Conservation (phyloP, 768 basidiomycete genomes). For the Lyophyllum atratum region DNA sequence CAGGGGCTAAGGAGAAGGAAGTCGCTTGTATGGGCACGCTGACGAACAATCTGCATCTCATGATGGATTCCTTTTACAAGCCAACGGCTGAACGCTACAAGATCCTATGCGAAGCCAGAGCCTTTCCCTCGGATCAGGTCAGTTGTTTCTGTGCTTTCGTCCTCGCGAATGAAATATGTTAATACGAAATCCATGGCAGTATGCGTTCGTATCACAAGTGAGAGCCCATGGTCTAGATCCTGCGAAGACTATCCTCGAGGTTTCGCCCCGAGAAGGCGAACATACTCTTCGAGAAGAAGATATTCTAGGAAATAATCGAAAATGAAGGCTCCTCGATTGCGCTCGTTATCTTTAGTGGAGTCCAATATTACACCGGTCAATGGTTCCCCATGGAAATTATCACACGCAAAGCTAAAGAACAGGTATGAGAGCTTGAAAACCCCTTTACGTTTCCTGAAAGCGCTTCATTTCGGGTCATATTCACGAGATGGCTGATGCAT, state of each 20-base stretch:
- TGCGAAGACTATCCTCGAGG: constrained; percentile 70
- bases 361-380: constrained; percentile 98
- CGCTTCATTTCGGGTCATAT: constrained; percentile 3
- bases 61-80: constrained; percentile 93
- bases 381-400: constrained; percentile 86
- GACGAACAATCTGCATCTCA: constrained; percentile 93
- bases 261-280: constrained; percentile 83
- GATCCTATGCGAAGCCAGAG: constrained; percentile 91
- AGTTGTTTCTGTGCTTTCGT: constrained; percentile 23
- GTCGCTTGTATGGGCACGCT: constrained; percentile 95
- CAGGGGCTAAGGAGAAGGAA: constrained; percentile 86
- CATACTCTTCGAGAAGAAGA: constrained; percentile 86
- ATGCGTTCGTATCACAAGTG: constrained; percentile 95
- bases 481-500: constrained; percentile 16
- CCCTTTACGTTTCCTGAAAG: constrained; percentile 15
- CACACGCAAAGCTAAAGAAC: constrained; percentile 80
- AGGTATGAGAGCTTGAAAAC: constrained; percentile 47
- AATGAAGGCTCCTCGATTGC: constrained; percentile 79
- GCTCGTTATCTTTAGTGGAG: constrained; percentile 88
- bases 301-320: constrained; percentile 74
- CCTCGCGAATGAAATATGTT: constrained; percentile 16
- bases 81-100: constrained; percentile 85
- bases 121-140: constrained; percentile 97
- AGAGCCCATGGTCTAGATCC: constrained; percentile 77
- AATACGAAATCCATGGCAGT: constrained; percentile 50